Evolutionary conservation across 352 stramenopile species (phyloP).

Genomic region (Phytophthora podocarpi): DNA sequence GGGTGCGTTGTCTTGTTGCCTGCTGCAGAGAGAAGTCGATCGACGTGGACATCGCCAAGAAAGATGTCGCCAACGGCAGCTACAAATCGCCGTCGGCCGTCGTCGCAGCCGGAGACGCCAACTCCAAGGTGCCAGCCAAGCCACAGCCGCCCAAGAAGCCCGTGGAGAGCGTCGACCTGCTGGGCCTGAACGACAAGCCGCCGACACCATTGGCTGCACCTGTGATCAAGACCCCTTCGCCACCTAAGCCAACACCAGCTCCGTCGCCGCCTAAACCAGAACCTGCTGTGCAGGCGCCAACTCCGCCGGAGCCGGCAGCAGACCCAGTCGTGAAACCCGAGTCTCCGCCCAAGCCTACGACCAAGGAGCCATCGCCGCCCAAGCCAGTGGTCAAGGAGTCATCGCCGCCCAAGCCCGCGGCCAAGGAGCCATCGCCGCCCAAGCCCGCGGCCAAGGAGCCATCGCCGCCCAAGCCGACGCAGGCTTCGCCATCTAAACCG

Average conservation of each 20-base stretch:
- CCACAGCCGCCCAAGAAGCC: slow-evolving; percentile 29
- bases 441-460: slow-evolving; percentile 18
- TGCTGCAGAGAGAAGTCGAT: slow-evolving; percentile 37
- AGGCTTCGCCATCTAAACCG: slow-evolving; percentile 21
- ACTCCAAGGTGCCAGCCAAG: slow-evolving; percentile 38
- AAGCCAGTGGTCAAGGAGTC: slow-evolving; percentile 11
- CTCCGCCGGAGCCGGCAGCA: slow-evolving; percentile 1
- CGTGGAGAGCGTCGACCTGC: slow-evolving; percentile 50
- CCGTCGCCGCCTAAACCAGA: slow-evolving; percentile 20
- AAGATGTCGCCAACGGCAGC: slow-evolving; percentile 33
- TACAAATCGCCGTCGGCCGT: slow-evolving; percentile 42
- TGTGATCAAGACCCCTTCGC: slow-evolving; percentile 23
- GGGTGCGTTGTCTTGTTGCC: slow-evolving; percentile 2
- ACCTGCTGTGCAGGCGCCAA: slow-evolving; percentile 6
- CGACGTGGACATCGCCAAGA: slow-evolving; percentile 40
- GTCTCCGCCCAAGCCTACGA: slow-evolving; percentile 15
- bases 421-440: slow-evolving; percentile 14
- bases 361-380: slow-evolving; percentile 3
- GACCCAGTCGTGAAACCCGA: slow-evolving; percentile 15
- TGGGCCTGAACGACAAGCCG: slow-evolving; percentile 46
- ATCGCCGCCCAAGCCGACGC: slow-evolving; percentile 14
- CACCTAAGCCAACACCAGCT: slow-evolving; percentile 10
- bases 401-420: slow-evolving; percentile 14
- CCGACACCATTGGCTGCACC: slow-evolving; percentile 24
- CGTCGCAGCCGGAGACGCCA: slow-evolving; percentile 29